A percentile compares a stretch with the other conserved stretches of the same genome.
Evolutionary conservation across 352 stramenopile genomes (phyloP).

Genomic region (Globisporangium megalacanthum): DNA sequence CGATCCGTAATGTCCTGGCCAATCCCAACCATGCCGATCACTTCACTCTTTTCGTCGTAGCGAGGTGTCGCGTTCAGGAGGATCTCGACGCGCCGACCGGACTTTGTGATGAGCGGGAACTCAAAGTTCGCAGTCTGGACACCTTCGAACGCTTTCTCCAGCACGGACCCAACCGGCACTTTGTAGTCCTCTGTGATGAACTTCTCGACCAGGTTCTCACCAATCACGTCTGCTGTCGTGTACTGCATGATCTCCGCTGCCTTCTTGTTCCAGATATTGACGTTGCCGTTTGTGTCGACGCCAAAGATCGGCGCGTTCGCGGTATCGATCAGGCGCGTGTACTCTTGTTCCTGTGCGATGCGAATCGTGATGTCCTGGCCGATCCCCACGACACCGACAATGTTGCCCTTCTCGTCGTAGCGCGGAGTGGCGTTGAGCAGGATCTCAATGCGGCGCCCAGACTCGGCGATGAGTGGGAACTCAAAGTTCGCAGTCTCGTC

Average conservation of each 20-base stretch:
- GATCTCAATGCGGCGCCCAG: conserved; percentile 62
- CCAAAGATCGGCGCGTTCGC: conserved; percentile 90
- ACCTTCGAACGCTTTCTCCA: conserved; percentile 32
- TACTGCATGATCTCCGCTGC: conserved; percentile 90
- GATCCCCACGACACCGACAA: conserved; percentile 82
- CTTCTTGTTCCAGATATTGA: conserved; percentile 93
- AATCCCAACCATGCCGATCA: conserved; percentile 89
- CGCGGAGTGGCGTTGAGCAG: conserved; percentile 68
- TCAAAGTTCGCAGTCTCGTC: conserved; percentile 81
- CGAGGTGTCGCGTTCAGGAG: conserved; percentile 41
- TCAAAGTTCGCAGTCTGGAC: conserved; percentile 57
- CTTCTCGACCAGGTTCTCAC: conserved; percentile 56
- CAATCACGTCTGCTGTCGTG: conserved; percentile 21
- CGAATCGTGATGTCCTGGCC: conserved; percentile 82
- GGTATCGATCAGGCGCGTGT: conserved; percentile 83
- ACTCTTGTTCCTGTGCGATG: conserved; percentile 90
- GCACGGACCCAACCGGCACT: conserved; percentile 20
- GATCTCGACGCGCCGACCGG: conserved; percentile 38
- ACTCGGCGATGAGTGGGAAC: conserved; percentile 77
- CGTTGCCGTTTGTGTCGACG: conserved; percentile 67
- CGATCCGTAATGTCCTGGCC: conserved; percentile 80
- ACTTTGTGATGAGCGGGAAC: conserved; percentile 54
- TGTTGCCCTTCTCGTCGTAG: conserved; percentile 75
- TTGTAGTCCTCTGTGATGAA: conserved; percentile 63
- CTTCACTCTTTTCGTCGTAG: conserved; percentile 68